phyloP scores from a whole-genome alignment of 2,329 filamentous ascomycete species.

The Botrytis paeoniae region DNA sequence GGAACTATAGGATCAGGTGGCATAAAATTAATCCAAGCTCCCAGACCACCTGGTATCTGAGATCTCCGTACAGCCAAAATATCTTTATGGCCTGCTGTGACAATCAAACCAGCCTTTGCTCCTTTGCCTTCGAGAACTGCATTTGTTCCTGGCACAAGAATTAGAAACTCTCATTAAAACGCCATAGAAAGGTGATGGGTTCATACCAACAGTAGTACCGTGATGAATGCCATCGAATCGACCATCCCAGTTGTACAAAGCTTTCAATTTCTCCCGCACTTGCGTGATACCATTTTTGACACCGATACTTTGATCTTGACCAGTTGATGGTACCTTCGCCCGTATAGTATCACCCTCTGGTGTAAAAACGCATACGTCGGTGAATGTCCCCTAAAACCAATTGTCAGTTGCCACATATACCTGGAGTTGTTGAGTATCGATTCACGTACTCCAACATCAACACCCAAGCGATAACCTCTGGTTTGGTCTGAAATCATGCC shows the following conservation, averaged over 20 bases:
- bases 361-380: slow-evolving; percentile 15
- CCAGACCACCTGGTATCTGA: slow-evolving; percentile 7
- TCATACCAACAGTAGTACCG: slow-evolving; percentile 12
- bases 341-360: slow-evolving; percentile 1
- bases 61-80: slow-evolving; percentile 8
- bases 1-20: neutral
- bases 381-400: slow-evolving; percentile 3
- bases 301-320: slow-evolving; percentile 2
- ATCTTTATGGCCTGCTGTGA: slow-evolving; percentile 1
- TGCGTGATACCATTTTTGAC: slow-evolving; percentile 11
- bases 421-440: neutral
- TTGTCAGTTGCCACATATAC: neutral
- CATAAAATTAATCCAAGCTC: slow-evolving; percentile 1
- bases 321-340: slow-evolving; percentile 5
- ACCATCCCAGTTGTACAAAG: neutral
- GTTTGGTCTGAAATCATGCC: neutral
- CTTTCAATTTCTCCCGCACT: slow-evolving; percentile 1
- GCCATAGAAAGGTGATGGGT: neutral
- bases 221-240: slow-evolving; percentile 11
- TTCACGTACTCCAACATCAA: slow-evolving; percentile 13
- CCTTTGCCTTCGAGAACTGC: slow-evolving; percentile 9
- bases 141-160: neutral
- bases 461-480: slow-evolving; percentile 1
- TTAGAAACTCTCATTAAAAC: neutral
- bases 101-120: neutral